Evolutionary conservation across 225 moss, liverwort and hornwort genomes (phyloP), one percentile per base, ranked within the genome.

Genomic region (Physcomitrellopsis africana): DNA sequence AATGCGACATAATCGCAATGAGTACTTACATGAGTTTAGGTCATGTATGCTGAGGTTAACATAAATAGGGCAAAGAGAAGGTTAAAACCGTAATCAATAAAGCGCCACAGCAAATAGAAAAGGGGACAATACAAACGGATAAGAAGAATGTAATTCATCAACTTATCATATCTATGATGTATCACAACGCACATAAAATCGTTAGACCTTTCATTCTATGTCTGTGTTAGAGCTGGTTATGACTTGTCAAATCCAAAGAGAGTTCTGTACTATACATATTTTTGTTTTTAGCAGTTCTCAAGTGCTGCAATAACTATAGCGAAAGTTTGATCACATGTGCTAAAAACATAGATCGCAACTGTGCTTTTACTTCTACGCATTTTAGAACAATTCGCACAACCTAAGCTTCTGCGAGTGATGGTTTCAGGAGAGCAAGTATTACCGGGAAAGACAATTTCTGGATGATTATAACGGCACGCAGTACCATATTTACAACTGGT

Each of bases 381-480:
- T 3, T 0, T 11, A 7, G 1, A 52, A 48, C 1, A 63, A 17
- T 0, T 46, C 62, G 0, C 10, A 49, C 2, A 53, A 51, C 1
- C 11, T 53, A 0, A 1, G 0, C 7, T 27, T 10, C 0, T 8
- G 65, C 16, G 0, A 16, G 9, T 7, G 47, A 3, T 11, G 0
- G 14, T 61, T 65, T 24, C 1, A 1, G 16, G 18, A 60, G 29
- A 72, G 4, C 1, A 46, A 43, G 5, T 47, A 60, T 64, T 77
- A 85, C 89, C 84, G 18, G 82, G 61, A 23, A 81, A n/a, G 44
- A 82, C 41, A 42, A 83, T 77, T 91, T 99, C 95, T 56, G 97
- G 97, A 72, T 99, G 97, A 68, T 95, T 90, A 77, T 91, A 99
- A 23, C 94, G 93, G 73, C 97, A 99, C 5, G 86, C 78, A 22